Evolutionary conservation across 768 basidiomycete species (phyloP), one percentile per base, ranked within the genome.

Genomic region (Neoboletus brunneissimus): DNA sequence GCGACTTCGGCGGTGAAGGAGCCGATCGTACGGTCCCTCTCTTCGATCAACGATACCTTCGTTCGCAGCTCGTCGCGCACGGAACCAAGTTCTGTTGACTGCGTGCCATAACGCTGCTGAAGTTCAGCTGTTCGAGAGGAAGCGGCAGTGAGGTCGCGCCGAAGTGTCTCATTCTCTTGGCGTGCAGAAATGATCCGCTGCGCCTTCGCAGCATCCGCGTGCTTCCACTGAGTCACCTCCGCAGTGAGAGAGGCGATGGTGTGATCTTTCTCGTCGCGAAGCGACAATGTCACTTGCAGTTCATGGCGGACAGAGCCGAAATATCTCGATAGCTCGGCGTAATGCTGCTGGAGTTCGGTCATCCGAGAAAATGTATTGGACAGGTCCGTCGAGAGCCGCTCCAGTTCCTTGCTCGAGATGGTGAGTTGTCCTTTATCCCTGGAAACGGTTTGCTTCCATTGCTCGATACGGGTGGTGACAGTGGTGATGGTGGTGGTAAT

Each of bases 381-480:
- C 22, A 61, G 10, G 1, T 53, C 40, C 2, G 25, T 35, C 22
- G 42, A 48, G 46, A 60, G 31, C 6, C 34, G 47, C 6, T 61
- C 53, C 25, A 61, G 42, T 2, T 61, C 58, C 35, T 31, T 48
- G 35, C 12, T 29, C 23, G 49, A 51, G 57, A 61, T 40, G 9
- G 16, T 52, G 15, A 45, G 4, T n/a, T 45, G 44, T 12, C 32
- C 52, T 2, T 34, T 54, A 31, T 20, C 13, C 29, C 18, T 31
- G 22, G n/a, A 1, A 8, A 32, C 4, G 15, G 15, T n/a, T 3
- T 41, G 29, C 40, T 29, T 55, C 48, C 49, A 55, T 2, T 31
- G 29, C 4, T 60, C 32, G n/a, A 61, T 49, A 8, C 25, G 53
- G 22, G 40, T 42, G 13, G 41, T 44, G 41, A 51, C 12, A 1